Percentiles rank a stretch among this genome's conserved stretches.
phyloP scores from a whole-genome alignment of 208 protist genomes.

The Phytomonas sp. region DNA sequence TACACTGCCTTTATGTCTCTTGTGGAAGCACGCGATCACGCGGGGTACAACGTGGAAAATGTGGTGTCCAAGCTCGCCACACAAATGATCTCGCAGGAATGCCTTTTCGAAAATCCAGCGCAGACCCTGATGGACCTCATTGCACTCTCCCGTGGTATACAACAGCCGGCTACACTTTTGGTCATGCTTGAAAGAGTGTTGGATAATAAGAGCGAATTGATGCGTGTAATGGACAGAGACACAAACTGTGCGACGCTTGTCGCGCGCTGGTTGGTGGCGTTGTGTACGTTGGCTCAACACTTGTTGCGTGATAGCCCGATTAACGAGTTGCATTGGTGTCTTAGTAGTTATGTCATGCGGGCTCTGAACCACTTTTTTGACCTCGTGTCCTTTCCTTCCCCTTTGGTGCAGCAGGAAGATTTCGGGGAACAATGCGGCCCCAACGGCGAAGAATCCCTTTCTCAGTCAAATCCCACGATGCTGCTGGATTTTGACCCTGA shows the following conservation, averaged over 20 bases:
- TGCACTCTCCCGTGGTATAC: slow-evolving; percentile 58
- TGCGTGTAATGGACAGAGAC: slow-evolving; percentile 22
- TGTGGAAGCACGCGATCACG: slow-evolving; percentile 69
- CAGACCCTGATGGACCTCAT: slow-evolving; percentile 39
- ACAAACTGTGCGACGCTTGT: slow-evolving; percentile 23
- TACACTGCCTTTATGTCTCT: slow-evolving; percentile 52
- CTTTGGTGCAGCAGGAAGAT: not conserved
- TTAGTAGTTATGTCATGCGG: slow-evolving; percentile 48
- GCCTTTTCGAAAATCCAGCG: slow-evolving; percentile 22
- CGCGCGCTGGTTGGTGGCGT: slow-evolving; percentile 30
- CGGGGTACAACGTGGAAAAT: slow-evolving; percentile 44
- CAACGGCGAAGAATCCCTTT: slow-evolving; percentile 1
- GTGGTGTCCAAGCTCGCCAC: slow-evolving; percentile 29
- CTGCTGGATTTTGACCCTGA: slow-evolving; percentile 30
- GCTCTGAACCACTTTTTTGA: slow-evolving; percentile 29
- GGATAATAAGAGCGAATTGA: slow-evolving; percentile 20
- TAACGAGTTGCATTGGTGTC: slow-evolving; percentile 34
- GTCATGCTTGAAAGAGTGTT: slow-evolving; percentile 42
- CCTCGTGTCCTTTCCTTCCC: slow-evolving; percentile 20
- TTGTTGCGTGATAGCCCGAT: slow-evolving; percentile 38
- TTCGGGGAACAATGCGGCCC: not conserved
- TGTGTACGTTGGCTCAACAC: slow-evolving; percentile 30
- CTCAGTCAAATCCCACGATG: slow-evolving; percentile 4
- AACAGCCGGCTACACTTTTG: slow-evolving; percentile 52
- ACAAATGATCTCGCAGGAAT: slow-evolving; percentile 26